phyloP scores from a whole-genome alignment of 2,329 filamentous ascomycete genomes.

The Lachnum nothofagi region DNA sequence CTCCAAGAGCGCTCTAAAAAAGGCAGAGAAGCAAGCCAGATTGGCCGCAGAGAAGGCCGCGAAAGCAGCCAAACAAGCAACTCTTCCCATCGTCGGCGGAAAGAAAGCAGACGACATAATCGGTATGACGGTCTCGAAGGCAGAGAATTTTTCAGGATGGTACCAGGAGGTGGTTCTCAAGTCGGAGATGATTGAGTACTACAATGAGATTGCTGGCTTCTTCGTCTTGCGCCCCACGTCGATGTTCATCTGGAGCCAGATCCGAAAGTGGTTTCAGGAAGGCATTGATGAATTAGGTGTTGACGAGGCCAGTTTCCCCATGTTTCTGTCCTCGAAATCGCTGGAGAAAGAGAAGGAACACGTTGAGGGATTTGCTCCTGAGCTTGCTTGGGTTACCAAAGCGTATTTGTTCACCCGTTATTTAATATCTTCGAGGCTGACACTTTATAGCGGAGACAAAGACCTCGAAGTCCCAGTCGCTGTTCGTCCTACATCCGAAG shows the following conservation, averaged over 20 bases:
- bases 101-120: constrained; percentile 67
- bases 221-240: constrained; percentile 77
- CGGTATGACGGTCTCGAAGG: constrained; percentile 81
- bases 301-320: constrained; percentile 92
- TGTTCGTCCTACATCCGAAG: constrained; percentile 64
- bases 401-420: constrained; percentile 49
- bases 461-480: constrained; percentile 77
- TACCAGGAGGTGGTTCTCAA: constrained; percentile 97
- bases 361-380: constrained; percentile 95
- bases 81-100: constrained; percentile 49
- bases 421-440: constrained; percentile 23
- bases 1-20: constrained; percentile 61
- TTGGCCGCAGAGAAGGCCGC: constrained; percentile 57
- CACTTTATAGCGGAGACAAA: constrained; percentile 66
- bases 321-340: constrained; percentile 90
- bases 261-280: constrained; percentile 62
- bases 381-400: constrained; percentile 84
- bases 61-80: constrained; percentile 54
- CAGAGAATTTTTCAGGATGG: constrained; percentile 86
- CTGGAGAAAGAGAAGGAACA: constrained; percentile 79
- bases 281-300: constrained; percentile 88
- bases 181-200: constrained; percentile 97
- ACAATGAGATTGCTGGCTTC: constrained; percentile 86
- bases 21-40: constrained; percentile 60
- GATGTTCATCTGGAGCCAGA: constrained; percentile 63